phyloP scores from a whole-genome alignment of 345 rosid genomes.

The Theobroma cacao region DNA sequence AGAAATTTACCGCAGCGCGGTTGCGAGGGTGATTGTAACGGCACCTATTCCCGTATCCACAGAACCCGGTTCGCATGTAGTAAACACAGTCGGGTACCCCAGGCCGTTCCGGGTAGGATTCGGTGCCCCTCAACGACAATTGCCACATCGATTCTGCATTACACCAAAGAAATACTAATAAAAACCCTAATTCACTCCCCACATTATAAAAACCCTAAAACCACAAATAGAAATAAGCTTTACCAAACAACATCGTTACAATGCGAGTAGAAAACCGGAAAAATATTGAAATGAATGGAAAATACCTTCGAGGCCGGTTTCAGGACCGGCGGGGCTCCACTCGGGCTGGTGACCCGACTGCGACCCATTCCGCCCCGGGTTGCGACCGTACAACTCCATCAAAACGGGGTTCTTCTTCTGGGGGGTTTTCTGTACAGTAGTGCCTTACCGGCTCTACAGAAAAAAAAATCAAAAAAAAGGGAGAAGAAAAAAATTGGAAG shows the following conservation, averaged over 20 bases:
- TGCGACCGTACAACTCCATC: conserved; percentile 79
- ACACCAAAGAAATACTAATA: conserved; percentile 10
- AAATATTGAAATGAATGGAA: conserved; percentile 19
- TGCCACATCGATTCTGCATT: conserved; percentile 81
- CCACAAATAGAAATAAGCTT: conserved; percentile 15
- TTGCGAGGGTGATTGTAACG: conserved; percentile 95
- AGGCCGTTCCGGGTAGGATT: conserved; percentile 77
- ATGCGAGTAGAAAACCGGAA: not conserved
- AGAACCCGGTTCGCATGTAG: conserved; percentile 89
- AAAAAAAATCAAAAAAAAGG: not conserved
- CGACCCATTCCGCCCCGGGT: conserved; percentile 48
- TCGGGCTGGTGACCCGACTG: conserved; percentile 55
- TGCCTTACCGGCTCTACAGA: conserved; percentile 22
- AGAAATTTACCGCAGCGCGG: conserved; percentile 66
- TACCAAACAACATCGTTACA: conserved; percentile 12
- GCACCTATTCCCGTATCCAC: conserved; percentile 81
- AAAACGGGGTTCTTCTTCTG: conserved; percentile 4
- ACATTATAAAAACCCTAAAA: conserved; percentile 33
- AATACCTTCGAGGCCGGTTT: conserved; percentile 66
- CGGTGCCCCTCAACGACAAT: conserved; percentile 47
- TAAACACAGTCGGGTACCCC: conserved; percentile 85
- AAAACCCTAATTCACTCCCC: conserved; percentile 33
- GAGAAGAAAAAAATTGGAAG: conserved; percentile 4
- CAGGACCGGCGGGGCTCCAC: conserved; percentile 56
- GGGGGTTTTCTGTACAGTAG: conserved; percentile 44